Conservation (phyloP, 2,329 filamentous ascomycete species). For the Epichloe sibirici region DNA sequence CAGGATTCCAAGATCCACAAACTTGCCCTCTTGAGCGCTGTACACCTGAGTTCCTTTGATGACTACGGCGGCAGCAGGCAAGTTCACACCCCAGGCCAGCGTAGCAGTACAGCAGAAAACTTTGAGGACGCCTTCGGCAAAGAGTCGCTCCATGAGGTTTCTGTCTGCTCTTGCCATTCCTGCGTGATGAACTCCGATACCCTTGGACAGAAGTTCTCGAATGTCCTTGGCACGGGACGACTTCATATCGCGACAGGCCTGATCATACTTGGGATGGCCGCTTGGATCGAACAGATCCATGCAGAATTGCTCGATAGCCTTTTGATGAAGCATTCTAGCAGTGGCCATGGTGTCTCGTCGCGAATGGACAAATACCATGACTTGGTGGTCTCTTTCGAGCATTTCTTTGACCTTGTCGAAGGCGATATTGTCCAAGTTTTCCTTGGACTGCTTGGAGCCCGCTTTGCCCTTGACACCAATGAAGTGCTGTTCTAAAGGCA, state of each 20-base stretch:
- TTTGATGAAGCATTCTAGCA: constrained; percentile 73
- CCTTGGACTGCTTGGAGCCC: constrained; percentile 66
- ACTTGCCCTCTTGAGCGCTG: constrained; percentile 91
- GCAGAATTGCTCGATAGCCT: constrained; percentile 70
- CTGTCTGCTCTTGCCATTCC: constrained; percentile 91
- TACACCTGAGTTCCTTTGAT: constrained; percentile 98
- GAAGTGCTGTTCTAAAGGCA: constrained; percentile 94
- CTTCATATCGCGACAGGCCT: constrained; percentile 74
- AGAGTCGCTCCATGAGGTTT: constrained; percentile 90
- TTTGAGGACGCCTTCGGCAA: constrained; percentile 83
- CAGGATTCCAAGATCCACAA: constrained; percentile 88
- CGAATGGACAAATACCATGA: constrained; percentile 99
- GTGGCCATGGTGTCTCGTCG: constrained; percentile 87
- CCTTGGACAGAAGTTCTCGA: constrained; percentile 78
- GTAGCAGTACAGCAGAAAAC: constrained; percentile 98
- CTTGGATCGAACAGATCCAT: constrained; percentile 74
- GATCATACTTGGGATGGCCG: constrained; percentile 65
- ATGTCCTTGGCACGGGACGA: constrained; percentile 76
- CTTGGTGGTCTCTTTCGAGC: constrained; percentile 82
- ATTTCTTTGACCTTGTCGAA: constrained; percentile 95
- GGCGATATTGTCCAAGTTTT: constrained; percentile 76
- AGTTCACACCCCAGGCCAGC: constrained; percentile 95
- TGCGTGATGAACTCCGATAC: constrained; percentile 89
- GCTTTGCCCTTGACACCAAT: constrained; percentile 90
- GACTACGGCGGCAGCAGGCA: constrained; percentile 89